These are phyloP conservation scores for Smallanthus sonchifolius DNA, from an alignment of 129 eudicot species.

Conservation along the genomic window DNA sequence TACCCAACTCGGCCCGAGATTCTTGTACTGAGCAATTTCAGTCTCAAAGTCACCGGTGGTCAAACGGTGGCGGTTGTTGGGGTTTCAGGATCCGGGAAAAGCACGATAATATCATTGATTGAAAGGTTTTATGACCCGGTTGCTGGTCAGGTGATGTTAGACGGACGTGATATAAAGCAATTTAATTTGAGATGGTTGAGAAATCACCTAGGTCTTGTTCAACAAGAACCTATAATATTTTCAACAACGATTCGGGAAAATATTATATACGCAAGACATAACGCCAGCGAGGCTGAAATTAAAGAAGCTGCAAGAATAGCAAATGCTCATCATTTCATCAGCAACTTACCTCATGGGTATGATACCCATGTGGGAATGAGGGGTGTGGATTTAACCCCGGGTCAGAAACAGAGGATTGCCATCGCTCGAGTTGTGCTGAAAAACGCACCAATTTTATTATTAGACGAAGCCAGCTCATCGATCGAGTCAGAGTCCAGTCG, in stretches of 20 bases:
- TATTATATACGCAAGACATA: slow-evolving; percentile 91
- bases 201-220: slow-evolving; percentile 90
- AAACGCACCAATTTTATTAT: slow-evolving; percentile 81
- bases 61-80: slow-evolving; percentile 98
- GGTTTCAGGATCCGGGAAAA: slow-evolving; percentile 96
- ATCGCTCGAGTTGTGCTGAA: slow-evolving; percentile 87
- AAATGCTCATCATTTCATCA: slow-evolving; percentile 93
- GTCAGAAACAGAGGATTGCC: slow-evolving; percentile 98
- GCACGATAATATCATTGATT: slow-evolving; percentile 83
- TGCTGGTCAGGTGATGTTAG: slow-evolving; percentile 83
- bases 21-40: slow-evolving; percentile 81
- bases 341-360: slow-evolving; percentile 93
- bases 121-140: slow-evolving; percentile 94
- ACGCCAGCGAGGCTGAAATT: slow-evolving; percentile 92
- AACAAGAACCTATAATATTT: slow-evolving; percentile 91
- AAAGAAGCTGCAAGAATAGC: slow-evolving; percentile 98
- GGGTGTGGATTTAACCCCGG: slow-evolving; percentile 91
- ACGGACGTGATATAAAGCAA: slow-evolving; percentile 77
- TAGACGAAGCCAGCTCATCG: slow-evolving; percentile 96
- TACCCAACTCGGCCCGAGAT: slow-evolving; percentile 93
- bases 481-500: slow-evolving; percentile 95
- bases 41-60: slow-evolving; percentile 86
- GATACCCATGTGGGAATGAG: slow-evolving; percentile 99
- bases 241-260: slow-evolving; percentile 89
- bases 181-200: slow-evolving; percentile 90